Base-by-base conservation (phyloP, 2,329 filamentous ascomycete species). In the Hortaea werneckii region DNA sequence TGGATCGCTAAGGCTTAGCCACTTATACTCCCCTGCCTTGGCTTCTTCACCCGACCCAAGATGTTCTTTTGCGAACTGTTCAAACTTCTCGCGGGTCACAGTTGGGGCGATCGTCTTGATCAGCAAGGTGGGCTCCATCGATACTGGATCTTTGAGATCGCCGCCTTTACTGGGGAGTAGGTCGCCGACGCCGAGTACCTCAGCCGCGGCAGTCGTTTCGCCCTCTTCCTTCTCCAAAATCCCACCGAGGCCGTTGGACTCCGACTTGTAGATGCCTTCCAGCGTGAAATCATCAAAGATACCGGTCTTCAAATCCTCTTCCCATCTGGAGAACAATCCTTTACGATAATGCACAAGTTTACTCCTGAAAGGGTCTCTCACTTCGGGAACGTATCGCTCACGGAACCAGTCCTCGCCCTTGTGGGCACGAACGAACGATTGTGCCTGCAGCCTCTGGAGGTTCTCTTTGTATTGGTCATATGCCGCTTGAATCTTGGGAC, bases 61-160 rank as follows among this genome's bases (percentile, higher is more conserved):
- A 62, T 95, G 85, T 65, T 95, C 89, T 61, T 88, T 92, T 67
- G 89, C 95, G 59, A 96, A 95, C 2, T 82, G 82, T 65, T 98
- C 92, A 20, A 98, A 78, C 59, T 95, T 96, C 42, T 85, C 81
- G 35, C 92, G 85, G 59, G 87, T 95, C 52, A 98, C 92, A 48
- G 94, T 94, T 6, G 92, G 92, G 4, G 92, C 90, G 59, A 98
- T 88, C 0, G 92, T 98, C 72, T 98, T 98, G 74, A 98, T 95
- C 40, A 98, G 78, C 12, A 98, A 75, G 0, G 94, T 95, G 10
- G 92, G 92, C 64, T 94, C 87, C 54, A 83, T 82, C 29, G 92
- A 77, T 41, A 84, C 85, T 55, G 95, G 89, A 60, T 98, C 92
- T 34, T 87, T 82, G 43, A 96, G 77, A 53, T 96, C 90, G 41